Base-by-base conservation (phyloP, 805 yeast genomes). In the Yarrowia sp. region DNA sequence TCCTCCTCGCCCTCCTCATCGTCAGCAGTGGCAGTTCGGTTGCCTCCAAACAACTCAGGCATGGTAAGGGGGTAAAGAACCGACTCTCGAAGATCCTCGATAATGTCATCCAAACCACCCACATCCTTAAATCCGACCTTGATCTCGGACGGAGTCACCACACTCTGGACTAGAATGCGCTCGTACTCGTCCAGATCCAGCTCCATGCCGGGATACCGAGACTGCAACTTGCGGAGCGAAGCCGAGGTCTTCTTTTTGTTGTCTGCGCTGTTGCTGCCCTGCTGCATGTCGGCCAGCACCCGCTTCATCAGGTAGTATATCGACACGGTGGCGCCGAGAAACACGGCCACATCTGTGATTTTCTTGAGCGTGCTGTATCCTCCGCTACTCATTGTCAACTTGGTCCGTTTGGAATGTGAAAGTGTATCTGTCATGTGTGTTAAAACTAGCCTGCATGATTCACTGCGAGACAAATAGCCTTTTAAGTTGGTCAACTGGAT, bases 111-210 rank as follows among this genome's bases (percentile, higher is more conserved):
- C 40, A 95, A 79, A 0, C 99, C 99, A 17, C 98, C 99, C 64
- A 95, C 84, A 72, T 92, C 97, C 17, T 79, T 80, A 74, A 95
- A 95, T 12, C 84, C 79, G 4, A 88, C 88, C 26, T 83, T 80
- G 46, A 95, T 89, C 66, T 92, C 98, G 2, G 85, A 86, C 0
- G 98, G 96, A 1, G 90, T 83, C 8, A 95, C 87, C 30, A 93
- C 89, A 14, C 89, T 85, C 14, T 88, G 85, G 65, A 95, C 77
- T 1, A 95, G 83, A n/a, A 84, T 79, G 67, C 84, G 83, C 73
- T 95, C 99, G 74, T 95, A 92, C 46, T 82, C 81, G 69, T 85
- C 87, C 44, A 90, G 79, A 9, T 79, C 81, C 10, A 87, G 51
- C 35, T 78, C 78, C 63, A 81, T 77, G 7, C 73, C 79, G 30